These are phyloP conservation scores for Metschnikowia kofuensis DNA, from an alignment of 805 yeast species.

Conservation along the genomic window DNA sequence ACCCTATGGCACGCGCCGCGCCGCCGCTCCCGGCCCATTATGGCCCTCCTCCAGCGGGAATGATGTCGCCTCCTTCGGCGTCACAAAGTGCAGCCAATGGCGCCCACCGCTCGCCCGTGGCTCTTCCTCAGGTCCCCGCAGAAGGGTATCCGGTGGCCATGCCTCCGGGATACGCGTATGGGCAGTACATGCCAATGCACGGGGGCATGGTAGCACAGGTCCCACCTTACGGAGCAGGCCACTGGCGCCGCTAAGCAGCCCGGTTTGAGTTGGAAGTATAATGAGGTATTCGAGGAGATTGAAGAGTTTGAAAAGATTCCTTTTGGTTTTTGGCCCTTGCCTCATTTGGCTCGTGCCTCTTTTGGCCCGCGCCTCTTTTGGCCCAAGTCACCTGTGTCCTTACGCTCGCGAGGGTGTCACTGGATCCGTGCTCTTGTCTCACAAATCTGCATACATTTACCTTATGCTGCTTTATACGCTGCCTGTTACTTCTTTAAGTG, in stretches of 20 bases:
- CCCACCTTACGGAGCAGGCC: constrained; percentile 18
- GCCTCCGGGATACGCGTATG: constrained; percentile 39
- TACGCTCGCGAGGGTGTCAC: too few species aligned
- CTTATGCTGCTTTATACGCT: too few species aligned
- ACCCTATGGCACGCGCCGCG: constrained; percentile 15
- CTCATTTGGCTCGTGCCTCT: too few species aligned
- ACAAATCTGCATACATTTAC: too few species aligned
- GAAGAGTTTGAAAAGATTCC: too few species aligned
- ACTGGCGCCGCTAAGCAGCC: constrained; percentile 14
- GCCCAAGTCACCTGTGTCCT: too few species aligned
- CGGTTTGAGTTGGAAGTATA: too few species aligned
- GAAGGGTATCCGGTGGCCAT: constrained; percentile 18
- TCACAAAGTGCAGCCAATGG: constrained; percentile 6
- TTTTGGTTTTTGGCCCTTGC: too few species aligned
- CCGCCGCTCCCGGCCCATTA: constrained; percentile 14
- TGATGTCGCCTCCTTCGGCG: constrained; percentile 16
- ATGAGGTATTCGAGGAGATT: too few species aligned
- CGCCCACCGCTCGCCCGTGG: constrained; percentile 17
- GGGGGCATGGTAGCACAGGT: constrained; percentile 29
- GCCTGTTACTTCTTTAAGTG: too few species aligned
- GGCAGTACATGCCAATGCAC: constrained; percentile 35
- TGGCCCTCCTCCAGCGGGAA: constrained; percentile 14
- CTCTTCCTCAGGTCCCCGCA: constrained; percentile 11
- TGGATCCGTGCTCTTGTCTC: too few species aligned
- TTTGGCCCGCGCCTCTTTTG: too few species aligned